Evolutionary conservation across 495 filamentous ascomycete species (phyloP).

Genomic region (Daldinia loculata): DNA sequence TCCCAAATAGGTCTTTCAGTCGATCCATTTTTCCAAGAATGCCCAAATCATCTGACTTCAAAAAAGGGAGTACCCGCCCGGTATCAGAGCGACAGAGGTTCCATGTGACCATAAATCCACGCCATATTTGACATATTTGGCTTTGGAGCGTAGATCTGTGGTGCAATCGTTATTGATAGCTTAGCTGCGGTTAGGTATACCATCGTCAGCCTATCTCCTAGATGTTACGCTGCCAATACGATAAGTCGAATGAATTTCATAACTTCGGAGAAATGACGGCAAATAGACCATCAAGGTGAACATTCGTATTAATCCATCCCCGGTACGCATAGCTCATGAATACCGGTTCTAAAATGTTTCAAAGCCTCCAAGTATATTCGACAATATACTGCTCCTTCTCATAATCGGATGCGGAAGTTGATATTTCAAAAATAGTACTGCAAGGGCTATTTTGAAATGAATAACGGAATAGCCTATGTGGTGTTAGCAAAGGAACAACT

Average conservation of each 20-base stretch:
- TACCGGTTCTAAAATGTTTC: neutral
- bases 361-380: neutral
- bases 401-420: neutral
- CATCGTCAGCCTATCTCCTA: slow-evolving; percentile 13
- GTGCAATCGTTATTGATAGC: slow-evolving; percentile 15
- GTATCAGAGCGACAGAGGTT: slow-evolving; percentile 12
- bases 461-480: neutral
- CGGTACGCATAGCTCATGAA: neutral
- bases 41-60: slow-evolving; percentile 26
- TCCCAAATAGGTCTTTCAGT: slow-evolving; percentile 21
- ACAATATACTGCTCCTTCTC: neutral
- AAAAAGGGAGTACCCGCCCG: neutral
- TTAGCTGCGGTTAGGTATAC: slow-evolving; percentile 15
- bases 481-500: neutral
- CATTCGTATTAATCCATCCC: neutral
- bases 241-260: neutral
- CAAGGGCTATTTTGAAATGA: neutral
- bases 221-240: neutral
- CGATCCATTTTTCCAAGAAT: slow-evolving; percentile 19
- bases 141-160: slow-evolving; percentile 1
- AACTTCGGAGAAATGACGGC: neutral
- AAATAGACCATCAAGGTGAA: neutral
- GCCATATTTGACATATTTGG: neutral
- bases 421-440: neutral
- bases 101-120: slow-evolving; percentile 17